Base-by-base conservation (phyloP, 164 flowering plant genomes). In the Taxillus chinensis region DNA sequence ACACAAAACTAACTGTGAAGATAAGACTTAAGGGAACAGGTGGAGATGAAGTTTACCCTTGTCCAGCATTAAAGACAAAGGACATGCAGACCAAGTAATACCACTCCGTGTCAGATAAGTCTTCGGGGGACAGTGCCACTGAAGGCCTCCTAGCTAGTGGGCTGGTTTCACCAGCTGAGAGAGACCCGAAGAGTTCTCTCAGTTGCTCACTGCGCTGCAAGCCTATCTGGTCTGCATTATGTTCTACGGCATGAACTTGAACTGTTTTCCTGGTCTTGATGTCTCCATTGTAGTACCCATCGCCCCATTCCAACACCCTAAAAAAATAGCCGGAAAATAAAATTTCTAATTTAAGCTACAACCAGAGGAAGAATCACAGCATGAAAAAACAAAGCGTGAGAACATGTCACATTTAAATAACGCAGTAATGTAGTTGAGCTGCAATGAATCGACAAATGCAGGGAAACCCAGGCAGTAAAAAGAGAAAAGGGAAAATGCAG, bases 61-160 rank as follows among this genome's bases (percentile, higher is more conserved):
- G 80, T 59, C 86, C 90, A 60, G 76, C 64, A 64, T 72, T 70
- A 83, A 86, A 90, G 14, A 71, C 70, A 68, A 92, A 92, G 46
- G 96, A 85, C 95, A 92, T 87, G 83, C 98, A 92, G 60, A 92
- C 92, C 78, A 92, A 73, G 80, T 81, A 90, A 70, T 79, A 90
- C 96, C 96, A 90, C 79, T 92, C 96, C 0, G 86, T 64, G 51
- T 87, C 90, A 3, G 90, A 76, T 42, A 92, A 90, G 72, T 92
- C 98, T 80, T 92, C 98, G 11, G 98, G 98, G 60, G 98, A 87
- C 12, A 92, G 75, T 61, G 98, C 82, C 57, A 87, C 90, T 5
- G 87, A 85, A 45, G 92, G 86, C 75, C 96, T 78, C 69, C 74
- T 72, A 27, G 85, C 69, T 65, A 80, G 89, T 46, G 79, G 81